A percentile compares a stretch with the other conserved stretches of the same genome.
These are phyloP conservation scores for Knufia petricola DNA, from an alignment of 2,329 filamentous ascomycete genomes.

Conservation along the genomic window DNA sequence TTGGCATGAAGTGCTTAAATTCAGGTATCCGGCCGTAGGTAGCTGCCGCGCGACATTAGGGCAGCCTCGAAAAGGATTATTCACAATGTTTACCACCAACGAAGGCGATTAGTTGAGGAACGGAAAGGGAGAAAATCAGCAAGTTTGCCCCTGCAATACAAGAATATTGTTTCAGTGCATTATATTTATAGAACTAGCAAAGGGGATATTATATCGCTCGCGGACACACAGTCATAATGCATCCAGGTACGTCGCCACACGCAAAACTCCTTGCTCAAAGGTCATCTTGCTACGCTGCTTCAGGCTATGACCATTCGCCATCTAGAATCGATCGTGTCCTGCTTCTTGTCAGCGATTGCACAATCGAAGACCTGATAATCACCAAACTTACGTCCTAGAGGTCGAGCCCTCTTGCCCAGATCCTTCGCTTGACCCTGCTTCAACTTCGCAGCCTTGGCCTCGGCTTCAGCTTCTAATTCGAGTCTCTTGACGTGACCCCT, in stretches of 20 bases:
- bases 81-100: too few species aligned
- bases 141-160: background rate
- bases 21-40: too few species aligned
- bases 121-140: background rate
- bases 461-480: conserved; percentile 57
- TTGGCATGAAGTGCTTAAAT: too few species aligned
- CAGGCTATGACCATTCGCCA: too few species aligned
- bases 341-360: background rate
- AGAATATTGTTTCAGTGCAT: background rate
- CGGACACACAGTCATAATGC: too few species aligned
- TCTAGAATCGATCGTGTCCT: conserved; percentile 1
- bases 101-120: too few species aligned
- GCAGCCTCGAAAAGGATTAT: too few species aligned
- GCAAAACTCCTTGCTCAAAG: too few species aligned
- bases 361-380: background rate
- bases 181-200: background rate
- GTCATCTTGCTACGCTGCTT: too few species aligned
- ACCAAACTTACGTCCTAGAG: conserved; percentile 53
- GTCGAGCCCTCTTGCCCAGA: conserved; percentile 58
- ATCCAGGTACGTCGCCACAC: too few species aligned
- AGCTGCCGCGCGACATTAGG: too few species aligned
- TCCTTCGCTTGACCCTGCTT: conserved; percentile 58
- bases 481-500: conserved; percentile 53
- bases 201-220: background rate
- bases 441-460: conserved; percentile 47